Evolutionary conservation across 352 stramenopile genomes (phyloP), one percentile per base, ranked within the genome.

Genomic region (Globisporangium cederbergense): DNA sequence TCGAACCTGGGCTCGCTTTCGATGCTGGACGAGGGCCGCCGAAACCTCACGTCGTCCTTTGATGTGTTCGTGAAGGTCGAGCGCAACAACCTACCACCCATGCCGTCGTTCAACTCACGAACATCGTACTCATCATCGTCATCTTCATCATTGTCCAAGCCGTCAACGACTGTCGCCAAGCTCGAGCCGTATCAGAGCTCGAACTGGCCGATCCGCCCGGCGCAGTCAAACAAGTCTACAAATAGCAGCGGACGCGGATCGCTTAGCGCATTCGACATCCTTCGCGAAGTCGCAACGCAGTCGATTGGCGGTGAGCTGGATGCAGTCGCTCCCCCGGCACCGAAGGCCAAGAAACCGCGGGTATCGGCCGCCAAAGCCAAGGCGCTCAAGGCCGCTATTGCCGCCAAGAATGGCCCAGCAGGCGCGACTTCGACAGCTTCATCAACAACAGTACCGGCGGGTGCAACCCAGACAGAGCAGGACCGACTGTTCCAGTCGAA

Each of bases 181-280:
- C 49, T 51, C 54, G 20, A 81, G 73, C 58, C 43, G 43, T 46
- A 56, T 52, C 28, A 86, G 72, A 72, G 34, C 56, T 46, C 51
- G 13, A 57, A 50, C 74, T 55, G 76, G 72, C 56, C 45, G 57
- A 62, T 43, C 53, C 70, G 67, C 10, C 40, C 57, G 2, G 11
- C 55, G 32, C 46, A 50, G 18, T 65, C 43, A 22, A 49, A 32
- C 20, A 62, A 63, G 49, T 25, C 25, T 7, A n/a, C 3, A 3
- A 47, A 16, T 14, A 43, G 53, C 52, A 43, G 53, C 52, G 53
- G 60, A 14, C 63, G 73, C 28, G 67, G 74, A 32, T 63, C 73
- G 18, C 66, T 90, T n/a, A 94, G 83, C 42, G 82, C 84, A 5
- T 93, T 95, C 56, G 86, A 95, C 60, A 95, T 95, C 34, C 64